Evolutionary conservation across 805 yeast species (phyloP).

Genomic region (Lipomyces japonicus): DNA sequence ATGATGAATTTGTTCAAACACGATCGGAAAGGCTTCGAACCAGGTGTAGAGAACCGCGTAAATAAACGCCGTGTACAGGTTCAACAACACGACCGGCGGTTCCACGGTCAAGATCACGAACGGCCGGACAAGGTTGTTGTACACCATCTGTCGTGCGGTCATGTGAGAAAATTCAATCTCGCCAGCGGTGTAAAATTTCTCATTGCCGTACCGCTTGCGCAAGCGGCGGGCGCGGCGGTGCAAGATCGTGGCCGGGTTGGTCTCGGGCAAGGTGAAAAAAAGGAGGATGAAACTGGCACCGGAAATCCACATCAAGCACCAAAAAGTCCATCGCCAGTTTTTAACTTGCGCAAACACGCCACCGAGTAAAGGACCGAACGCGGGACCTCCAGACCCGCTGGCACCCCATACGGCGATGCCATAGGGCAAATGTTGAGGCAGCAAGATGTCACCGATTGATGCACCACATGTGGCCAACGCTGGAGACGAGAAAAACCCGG

Average conservation of each 20-base stretch:
- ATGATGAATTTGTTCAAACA: constrained; percentile 44
- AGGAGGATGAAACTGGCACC: constrained; percentile 41
- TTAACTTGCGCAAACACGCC: constrained; percentile 45
- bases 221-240: constrained; percentile 49
- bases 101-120: constrained; percentile 47
- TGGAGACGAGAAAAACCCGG: constrained; percentile 59
- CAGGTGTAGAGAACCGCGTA: constrained; percentile 54
- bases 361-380: constrained; percentile 55
- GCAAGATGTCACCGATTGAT: constrained; percentile 48
- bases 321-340: constrained; percentile 46
- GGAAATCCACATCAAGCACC: constrained; percentile 37
- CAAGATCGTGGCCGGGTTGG: constrained; percentile 46
- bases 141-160: constrained; percentile 22
- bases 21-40: constrained; percentile 62
- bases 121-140: constrained; percentile 40
- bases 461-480: constrained; percentile 61
- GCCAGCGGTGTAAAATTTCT: constrained; percentile 42
- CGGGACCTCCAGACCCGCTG: constrained; percentile 53
- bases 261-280: constrained; percentile 49
- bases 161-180: constrained; percentile 4
- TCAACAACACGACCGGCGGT: constrained; percentile 54
- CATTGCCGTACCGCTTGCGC: constrained; percentile 48
- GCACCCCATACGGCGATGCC: constrained; percentile 52
- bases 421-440: constrained; percentile 44
- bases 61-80: constrained; percentile 50